phyloP scores from a whole-genome alignment of 2,329 filamentous ascomycete species.

The Ophiostoma fasciatum region DNA sequence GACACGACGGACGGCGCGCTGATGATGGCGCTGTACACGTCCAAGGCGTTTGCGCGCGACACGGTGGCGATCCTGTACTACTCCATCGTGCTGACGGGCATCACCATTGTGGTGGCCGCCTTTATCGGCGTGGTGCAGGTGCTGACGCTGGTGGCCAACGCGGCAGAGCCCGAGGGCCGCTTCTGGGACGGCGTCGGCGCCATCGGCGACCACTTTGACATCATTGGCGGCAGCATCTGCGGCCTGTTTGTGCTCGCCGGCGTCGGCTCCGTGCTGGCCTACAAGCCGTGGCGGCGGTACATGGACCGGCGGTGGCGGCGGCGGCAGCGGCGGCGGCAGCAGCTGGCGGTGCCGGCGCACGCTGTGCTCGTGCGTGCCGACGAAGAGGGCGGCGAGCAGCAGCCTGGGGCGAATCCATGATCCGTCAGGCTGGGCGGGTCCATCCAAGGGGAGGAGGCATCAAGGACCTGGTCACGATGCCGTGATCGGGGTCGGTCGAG shows the following conservation, averaged over 20 bases:
- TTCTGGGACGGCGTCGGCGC: slow-evolving; percentile 83
- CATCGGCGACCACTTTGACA: slow-evolving; percentile 68
- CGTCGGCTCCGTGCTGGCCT: slow-evolving; percentile 54
- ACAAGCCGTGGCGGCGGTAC: slow-evolving; percentile 59
- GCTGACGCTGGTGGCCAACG: slow-evolving; percentile 61
- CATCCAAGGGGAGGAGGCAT: too few relatives aligned
- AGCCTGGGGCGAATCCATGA: too few relatives aligned
- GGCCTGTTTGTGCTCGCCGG: slow-evolving; percentile 71
- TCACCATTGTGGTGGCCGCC: slow-evolving; percentile 71
- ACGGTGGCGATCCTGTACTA: slow-evolving; percentile 88
- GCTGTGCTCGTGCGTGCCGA: too few relatives aligned
- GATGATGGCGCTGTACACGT: slow-evolving; percentile 90
- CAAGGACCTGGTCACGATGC: too few relatives aligned
- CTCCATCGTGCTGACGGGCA: slow-evolving; percentile 68
- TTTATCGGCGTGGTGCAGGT: slow-evolving; percentile 80
- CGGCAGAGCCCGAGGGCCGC: slow-evolving; percentile 54
- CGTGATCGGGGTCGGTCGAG: too few relatives aligned
- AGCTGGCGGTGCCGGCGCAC: too few relatives aligned
- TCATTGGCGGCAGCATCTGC: slow-evolving; percentile 77
- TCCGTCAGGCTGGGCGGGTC: too few relatives aligned
- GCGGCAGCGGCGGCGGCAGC: too few relatives aligned
- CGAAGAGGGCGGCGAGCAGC: too few relatives aligned
- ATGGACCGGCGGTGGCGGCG: slow-evolving; percentile 18
- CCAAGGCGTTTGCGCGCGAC: slow-evolving; percentile 62
- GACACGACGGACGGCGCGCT: slow-evolving; percentile 87